phyloP scores from a whole-genome alignment of 2,329 filamentous ascomycete genomes.

The Ceratocystis smalleyi region DNA sequence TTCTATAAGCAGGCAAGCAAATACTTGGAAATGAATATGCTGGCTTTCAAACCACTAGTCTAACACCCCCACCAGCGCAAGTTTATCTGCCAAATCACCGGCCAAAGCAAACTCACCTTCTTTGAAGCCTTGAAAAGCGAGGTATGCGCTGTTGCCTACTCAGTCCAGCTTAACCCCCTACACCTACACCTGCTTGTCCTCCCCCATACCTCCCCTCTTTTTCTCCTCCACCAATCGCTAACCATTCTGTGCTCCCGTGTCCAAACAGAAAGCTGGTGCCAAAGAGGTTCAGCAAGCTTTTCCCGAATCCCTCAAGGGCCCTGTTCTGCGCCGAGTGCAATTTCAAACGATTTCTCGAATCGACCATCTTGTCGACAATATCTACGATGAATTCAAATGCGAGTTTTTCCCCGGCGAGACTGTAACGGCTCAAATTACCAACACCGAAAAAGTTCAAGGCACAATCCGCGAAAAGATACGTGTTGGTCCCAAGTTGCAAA shows the following conservation, averaged over 20 bases:
- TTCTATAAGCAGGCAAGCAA: conserved; percentile 72
- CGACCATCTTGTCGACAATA: conserved; percentile 57
- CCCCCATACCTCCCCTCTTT: too few species aligned
- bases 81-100: conserved; percentile 93
- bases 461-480: conserved; percentile 73
- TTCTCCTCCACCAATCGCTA: not conserved
- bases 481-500: conserved; percentile 45
- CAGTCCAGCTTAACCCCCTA: conserved; percentile 17
- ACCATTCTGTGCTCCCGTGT: conserved; percentile 11
- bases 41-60: not conserved
- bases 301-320: conserved; percentile 78
- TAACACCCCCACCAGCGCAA: conserved; percentile 40
- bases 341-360: conserved; percentile 80
- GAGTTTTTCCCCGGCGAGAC: conserved; percentile 85
- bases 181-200: not conserved
- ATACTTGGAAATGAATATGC: not conserved
- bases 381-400: conserved; percentile 66
- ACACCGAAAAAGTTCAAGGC: conserved; percentile 55
- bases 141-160: conserved; percentile 37
- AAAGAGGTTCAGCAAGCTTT: conserved; percentile 84
- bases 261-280: conserved; percentile 52
- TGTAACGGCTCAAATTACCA: conserved; percentile 55
- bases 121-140: conserved; percentile 87
- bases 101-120: conserved; percentile 78
- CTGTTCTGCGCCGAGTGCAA: conserved; percentile 78